Conservation (phyloP, 2,329 filamentous ascomycete genomes). For the Helotiales sp. region DNA sequence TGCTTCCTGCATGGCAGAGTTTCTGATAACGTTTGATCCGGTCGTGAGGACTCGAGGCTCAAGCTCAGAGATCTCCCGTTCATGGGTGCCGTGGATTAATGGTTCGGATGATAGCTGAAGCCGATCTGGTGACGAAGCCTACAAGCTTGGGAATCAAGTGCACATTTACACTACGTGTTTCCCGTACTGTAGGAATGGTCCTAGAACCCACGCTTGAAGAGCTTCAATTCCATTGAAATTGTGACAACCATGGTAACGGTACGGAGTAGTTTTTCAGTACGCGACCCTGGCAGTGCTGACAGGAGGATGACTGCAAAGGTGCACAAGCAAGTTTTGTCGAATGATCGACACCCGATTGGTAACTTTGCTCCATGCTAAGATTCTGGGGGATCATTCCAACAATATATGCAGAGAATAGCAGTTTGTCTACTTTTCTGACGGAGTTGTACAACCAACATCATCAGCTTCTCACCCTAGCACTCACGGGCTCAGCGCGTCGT, state of each 20-base stretch:
- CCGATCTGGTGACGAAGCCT: constrained; percentile 16
- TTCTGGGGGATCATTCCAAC: constrained; percentile 28
- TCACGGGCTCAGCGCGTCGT: constrained; percentile 9
- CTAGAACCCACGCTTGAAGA: constrained; percentile 6
- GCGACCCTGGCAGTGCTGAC: constrained; percentile 3
- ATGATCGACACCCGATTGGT: constrained; percentile 25
- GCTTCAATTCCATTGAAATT: constrained; percentile 1
- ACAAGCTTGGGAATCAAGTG: constrained; percentile 2
- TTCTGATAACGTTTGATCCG: constrained; percentile 20
- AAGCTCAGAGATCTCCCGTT: constrained; percentile 9
- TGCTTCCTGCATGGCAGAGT: constrained; percentile 6
- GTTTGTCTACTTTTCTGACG: constrained; percentile 6
- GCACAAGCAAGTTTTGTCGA: constrained; percentile 23
- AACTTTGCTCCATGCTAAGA: constrained; percentile 17
- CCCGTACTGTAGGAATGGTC: not conserved
- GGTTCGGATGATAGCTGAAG: constrained; percentile 11
- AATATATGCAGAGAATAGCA: constrained; percentile 31
- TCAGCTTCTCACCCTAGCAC: not conserved
- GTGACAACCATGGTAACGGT: constrained; percentile 2
- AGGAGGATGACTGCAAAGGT: constrained; percentile 1
- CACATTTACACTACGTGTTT: not conserved
- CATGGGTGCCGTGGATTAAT: constrained; percentile 5
- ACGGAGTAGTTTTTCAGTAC: not conserved
- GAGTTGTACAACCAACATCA: constrained; percentile 19
- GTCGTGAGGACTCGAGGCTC: constrained; percentile 6